Conservation (phyloP, 2,329 filamentous ascomycete genomes). For the Fusarium luffae region DNA sequence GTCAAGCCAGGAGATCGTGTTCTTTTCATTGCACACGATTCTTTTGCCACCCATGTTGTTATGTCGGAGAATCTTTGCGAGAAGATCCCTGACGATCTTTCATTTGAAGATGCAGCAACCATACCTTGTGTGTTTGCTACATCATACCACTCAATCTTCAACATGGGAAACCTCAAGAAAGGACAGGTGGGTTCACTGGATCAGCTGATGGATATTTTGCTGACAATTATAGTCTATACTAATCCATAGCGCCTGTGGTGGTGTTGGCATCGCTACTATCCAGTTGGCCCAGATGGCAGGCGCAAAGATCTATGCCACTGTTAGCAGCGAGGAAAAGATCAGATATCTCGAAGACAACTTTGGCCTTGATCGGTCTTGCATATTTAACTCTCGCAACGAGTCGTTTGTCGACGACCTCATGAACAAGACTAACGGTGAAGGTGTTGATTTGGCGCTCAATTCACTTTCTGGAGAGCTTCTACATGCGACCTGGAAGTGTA, state of each 20-base stretch:
- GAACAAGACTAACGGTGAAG: neutral
- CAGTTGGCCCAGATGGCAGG: constrained; percentile 2
- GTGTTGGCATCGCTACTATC: neutral
- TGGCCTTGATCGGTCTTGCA: neutral
- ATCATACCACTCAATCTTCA: neutral
- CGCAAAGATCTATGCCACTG: neutral
- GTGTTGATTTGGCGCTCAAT: constrained; percentile 7
- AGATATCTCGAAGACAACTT: neutral
- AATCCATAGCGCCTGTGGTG: neutral
- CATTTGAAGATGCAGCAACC: constrained; percentile 3
- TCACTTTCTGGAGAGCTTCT: neutral
- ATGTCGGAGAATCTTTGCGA: constrained; percentile 2
- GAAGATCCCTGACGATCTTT: neutral
- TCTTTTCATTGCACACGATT: neutral
- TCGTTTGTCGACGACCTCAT: neutral
- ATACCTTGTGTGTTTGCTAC: constrained; percentile 9
- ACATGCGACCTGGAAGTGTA: constrained; percentile 8
- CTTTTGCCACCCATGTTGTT: neutral
- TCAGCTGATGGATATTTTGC: accelerated
- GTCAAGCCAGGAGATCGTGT: neutral
- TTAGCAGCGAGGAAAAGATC: constrained; percentile 3
- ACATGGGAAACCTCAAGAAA: constrained; percentile 4
- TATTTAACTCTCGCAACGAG: constrained; percentile 8
- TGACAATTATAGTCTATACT: neutral
- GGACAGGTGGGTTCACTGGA: neutral